Conservation (phyloP, 768 basidiomycete species). For the Coprinopsis cinerea region DNA sequence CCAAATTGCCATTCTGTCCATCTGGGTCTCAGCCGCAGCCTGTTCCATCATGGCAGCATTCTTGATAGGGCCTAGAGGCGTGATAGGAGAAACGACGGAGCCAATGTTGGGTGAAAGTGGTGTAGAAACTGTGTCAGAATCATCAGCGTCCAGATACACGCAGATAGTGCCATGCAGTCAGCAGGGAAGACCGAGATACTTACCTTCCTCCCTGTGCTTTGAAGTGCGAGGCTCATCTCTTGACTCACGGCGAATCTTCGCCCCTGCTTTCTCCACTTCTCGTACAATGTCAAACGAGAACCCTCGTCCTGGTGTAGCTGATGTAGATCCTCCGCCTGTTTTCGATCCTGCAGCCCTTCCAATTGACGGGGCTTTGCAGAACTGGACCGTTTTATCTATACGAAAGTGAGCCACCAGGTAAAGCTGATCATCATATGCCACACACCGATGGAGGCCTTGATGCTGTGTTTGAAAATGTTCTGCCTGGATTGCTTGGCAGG, state of each 20-base stretch:
- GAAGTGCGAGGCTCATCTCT: slow-evolving; percentile 1
- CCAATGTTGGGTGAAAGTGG: not conserved
- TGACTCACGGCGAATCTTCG: not conserved
- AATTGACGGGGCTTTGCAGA: slow-evolving; percentile 62
- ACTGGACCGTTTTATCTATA: slow-evolving; percentile 59
- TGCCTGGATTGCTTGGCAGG: slow-evolving; percentile 25
- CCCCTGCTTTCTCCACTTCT: slow-evolving; percentile 13
- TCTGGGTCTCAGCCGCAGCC: slow-evolving; percentile 45
- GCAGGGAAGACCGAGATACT: slow-evolving; percentile 3
- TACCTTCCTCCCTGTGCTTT: slow-evolving; percentile 15
- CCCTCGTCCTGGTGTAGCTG: slow-evolving; percentile 28
- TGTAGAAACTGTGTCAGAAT: not conserved
- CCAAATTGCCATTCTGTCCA: slow-evolving; percentile 76
- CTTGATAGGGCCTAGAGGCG: slow-evolving; percentile 47
- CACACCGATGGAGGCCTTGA: slow-evolving; percentile 71
- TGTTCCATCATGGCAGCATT: slow-evolving; percentile 49
- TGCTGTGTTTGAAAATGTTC: slow-evolving; percentile 56
- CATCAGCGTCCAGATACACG: not conserved
- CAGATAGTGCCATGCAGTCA: slow-evolving; percentile 13
- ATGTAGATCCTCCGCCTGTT: slow-evolving; percentile 15
- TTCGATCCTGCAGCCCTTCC: slow-evolving; percentile 35
- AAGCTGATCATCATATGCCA: slow-evolving; percentile 1
- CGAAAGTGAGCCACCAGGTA: not conserved
- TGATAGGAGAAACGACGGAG: slow-evolving; percentile 29
- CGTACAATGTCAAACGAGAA: slow-evolving; percentile 30